A percentile compares a stretch with the other conserved stretches of the same genome.
Evolutionary conservation across 805 yeast species (phyloP).

Genomic region (Tetrapisispora nanseiensis): DNA sequence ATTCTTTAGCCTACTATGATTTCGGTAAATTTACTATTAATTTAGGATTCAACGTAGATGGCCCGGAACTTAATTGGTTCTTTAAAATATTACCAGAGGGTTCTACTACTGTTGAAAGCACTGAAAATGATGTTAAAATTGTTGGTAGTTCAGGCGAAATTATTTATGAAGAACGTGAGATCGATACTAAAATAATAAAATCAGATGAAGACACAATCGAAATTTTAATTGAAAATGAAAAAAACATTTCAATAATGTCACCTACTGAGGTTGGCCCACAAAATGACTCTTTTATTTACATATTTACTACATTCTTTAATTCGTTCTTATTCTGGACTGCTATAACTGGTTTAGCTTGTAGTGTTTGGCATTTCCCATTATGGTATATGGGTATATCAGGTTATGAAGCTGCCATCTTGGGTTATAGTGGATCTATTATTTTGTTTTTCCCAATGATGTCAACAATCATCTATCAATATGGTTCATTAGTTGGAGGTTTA

Average conservation of each 20-base stretch:
- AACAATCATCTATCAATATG: conserved; percentile 21
- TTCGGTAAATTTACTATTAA: conserved; percentile 50
- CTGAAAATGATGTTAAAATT: conserved; percentile 3
- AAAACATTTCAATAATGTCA: conserved; percentile 11
- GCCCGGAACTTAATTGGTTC: conserved; percentile 15
- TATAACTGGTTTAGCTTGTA: conserved; percentile 66
- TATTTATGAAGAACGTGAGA: background rate
- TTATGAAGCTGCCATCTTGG: conserved; percentile 63
- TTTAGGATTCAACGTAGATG: conserved; percentile 11
- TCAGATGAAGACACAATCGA: conserved; percentile 15
- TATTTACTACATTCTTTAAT: conserved; percentile 39
- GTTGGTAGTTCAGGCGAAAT: conserved; percentile 4
- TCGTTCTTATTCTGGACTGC: conserved; percentile 81
- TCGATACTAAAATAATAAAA: background rate
- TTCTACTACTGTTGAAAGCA: background rate
- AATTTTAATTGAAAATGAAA: conserved; percentile 16
- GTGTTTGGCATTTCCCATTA: conserved; percentile 94
- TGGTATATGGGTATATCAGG: conserved; percentile 99
- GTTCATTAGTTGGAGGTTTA: conserved; percentile 38
- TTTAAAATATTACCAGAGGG: conserved; percentile 5
- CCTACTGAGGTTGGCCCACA: conserved; percentile 5
- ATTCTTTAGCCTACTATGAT: conserved; percentile 66
- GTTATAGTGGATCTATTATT: conserved; percentile 50
- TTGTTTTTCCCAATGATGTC: conserved; percentile 36
- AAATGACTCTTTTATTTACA: conserved; percentile 27